phyloP scores from a whole-genome alignment of 495 filamentous ascomycete species.

The Aspergillus diversus region DNA sequence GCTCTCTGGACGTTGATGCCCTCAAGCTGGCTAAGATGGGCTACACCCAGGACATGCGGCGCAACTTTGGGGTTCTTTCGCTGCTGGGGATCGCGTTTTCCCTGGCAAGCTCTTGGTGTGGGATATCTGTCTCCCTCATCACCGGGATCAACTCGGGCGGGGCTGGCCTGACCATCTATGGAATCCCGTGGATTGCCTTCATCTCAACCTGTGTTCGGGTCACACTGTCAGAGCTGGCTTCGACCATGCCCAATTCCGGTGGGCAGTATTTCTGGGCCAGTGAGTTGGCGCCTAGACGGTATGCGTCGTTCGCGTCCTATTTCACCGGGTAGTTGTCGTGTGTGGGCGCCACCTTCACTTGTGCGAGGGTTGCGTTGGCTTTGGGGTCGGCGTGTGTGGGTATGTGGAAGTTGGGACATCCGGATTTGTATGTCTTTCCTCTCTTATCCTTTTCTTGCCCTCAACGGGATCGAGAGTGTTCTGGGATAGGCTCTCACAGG shows the following conservation, averaged over 20 bases:
- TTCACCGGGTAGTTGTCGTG: slow-evolving; percentile 59
- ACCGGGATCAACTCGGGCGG: slow-evolving; percentile 63
- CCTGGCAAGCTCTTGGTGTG: slow-evolving; percentile 63
- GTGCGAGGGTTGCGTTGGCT: slow-evolving; percentile 55
- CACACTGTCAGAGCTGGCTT: slow-evolving; percentile 56
- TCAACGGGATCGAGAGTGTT: too few species aligned
- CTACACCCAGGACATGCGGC: slow-evolving; percentile 57
- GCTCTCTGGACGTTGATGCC: slow-evolving; percentile 28
- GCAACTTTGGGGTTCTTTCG: slow-evolving; percentile 59
- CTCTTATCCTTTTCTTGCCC: neutral
- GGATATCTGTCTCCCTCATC: slow-evolving; percentile 59
- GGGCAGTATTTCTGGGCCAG: slow-evolving; percentile 65
- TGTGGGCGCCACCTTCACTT: slow-evolving; percentile 57
- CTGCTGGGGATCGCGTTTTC: slow-evolving; percentile 61
- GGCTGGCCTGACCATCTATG: slow-evolving; percentile 58
- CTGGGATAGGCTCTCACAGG: too few species aligned
- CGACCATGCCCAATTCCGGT: slow-evolving; percentile 58
- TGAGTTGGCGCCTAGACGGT: slow-evolving; percentile 52
- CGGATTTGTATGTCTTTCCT: slow-evolving; percentile 46
- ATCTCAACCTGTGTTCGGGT: slow-evolving; percentile 59
- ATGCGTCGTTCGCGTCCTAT: slow-evolving; percentile 52
- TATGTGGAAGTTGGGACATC: slow-evolving; percentile 57
- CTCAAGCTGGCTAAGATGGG: slow-evolving; percentile 51
- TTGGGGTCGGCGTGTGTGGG: slow-evolving; percentile 53
- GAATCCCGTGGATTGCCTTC: slow-evolving; percentile 55